Base-by-base conservation (phyloP, 2,329 filamentous ascomycete genomes). In the Pseudofabraea citricarpa region DNA sequence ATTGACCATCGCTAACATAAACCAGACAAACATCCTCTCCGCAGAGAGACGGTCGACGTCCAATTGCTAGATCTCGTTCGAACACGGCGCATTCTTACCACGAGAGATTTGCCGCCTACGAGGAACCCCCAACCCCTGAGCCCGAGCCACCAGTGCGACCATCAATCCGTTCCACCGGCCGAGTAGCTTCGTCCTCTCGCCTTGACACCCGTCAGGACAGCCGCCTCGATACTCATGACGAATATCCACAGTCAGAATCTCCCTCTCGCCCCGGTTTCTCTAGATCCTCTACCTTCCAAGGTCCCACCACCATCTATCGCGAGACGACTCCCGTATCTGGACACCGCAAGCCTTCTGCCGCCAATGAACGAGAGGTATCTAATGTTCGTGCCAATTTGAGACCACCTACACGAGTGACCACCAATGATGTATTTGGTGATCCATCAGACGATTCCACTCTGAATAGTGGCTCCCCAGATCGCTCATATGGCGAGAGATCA, bases 71-170 rank as follows among this genome's bases (percentile, higher is more conserved):
- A 49, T 75, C 79, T 45, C 74, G 81, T 40, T 80, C 79, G 36
- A 81, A 78, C 56, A 84, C 80, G 10, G 77, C 79, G 18, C 76
- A 81, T 58, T 80, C 79, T 21, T 81, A 79, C 59, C 69, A 68
- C 46, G 78, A 83, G 45, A 74, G 79, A 47, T 77, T 74, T 60
- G 73, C 74, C 45, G 67, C 71, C 6, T 68, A 70, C 52, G 77
- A 82, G 51, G 66, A 73, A 18, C 64, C 69, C 15, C 64, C 56
- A n/a, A 37, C 35, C 2, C 64, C 62, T 43, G 58, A 58, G 18
- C 69, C 73, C 20, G 71, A 75, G 39, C 62, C 67, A 40, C 53
- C 54, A 3, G 56, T 58, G 35, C 73, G 79, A 19, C 72, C 74
- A 6, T 64, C 70, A 3, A 78, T 81, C 51, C 69, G 72, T 47